Percentiles rank a stretch among this genome's conserved stretches.
Conservation (phyloP, 164 flowering plant genomes). For the Litsea cubeba region DNA sequence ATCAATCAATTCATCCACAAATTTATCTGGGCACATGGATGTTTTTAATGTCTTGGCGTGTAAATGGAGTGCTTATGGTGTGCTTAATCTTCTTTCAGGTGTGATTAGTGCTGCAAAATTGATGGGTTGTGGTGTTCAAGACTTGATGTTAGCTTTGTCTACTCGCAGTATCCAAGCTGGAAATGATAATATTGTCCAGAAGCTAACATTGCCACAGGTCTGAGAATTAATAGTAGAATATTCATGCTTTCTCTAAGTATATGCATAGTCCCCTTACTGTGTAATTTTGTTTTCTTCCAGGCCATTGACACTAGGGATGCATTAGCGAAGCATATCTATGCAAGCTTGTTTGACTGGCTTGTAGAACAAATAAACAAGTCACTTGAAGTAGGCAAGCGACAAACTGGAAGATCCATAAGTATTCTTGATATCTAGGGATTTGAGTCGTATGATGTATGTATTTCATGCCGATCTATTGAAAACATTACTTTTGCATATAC, state of each 20-base stretch:
- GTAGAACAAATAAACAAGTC: conserved; percentile 74
- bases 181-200: conserved; percentile 51
- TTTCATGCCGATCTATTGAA: conserved; percentile 5
- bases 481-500: background rate
- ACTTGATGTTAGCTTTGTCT: conserved; percentile 54
- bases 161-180: conserved; percentile 60
- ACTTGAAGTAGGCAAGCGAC: conserved; percentile 48
- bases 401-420: conserved; percentile 66
- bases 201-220: conserved; percentile 75
- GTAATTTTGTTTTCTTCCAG: conserved; percentile 32
- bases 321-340: conserved; percentile 75
- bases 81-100: conserved; percentile 43
- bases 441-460: conserved; percentile 72
- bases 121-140: conserved; percentile 63
- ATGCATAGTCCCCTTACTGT: background rate
- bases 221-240: conserved; percentile 2
- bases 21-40: too few species aligned
- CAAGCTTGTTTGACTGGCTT: conserved; percentile 90
- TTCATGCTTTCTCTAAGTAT: background rate
- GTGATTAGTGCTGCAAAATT: conserved; percentile 57
- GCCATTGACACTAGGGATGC: conserved; percentile 83
- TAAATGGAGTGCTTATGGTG: too few species aligned
- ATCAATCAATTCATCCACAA: too few species aligned
- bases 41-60: too few species aligned
- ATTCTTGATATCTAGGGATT: conserved; percentile 91